Conservation (phyloP, 2,329 filamentous ascomycete genomes). For the Byssothecium circinans region DNA sequence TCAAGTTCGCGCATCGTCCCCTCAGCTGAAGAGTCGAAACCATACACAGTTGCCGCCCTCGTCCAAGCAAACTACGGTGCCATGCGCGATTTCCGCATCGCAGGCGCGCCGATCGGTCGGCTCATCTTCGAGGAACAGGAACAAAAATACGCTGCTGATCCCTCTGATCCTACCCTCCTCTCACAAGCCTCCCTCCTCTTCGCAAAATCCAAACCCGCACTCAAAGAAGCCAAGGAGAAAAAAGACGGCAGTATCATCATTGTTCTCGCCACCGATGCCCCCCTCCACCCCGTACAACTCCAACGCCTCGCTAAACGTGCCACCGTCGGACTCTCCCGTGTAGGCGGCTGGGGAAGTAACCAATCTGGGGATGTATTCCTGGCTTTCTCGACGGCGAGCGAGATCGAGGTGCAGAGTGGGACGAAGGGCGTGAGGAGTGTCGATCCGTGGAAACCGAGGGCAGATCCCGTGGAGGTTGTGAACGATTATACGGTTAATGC, state of each 20-base stretch:
- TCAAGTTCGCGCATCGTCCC: slow-evolving; percentile 60
- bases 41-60: slow-evolving; percentile 63
- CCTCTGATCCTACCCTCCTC: slow-evolving; percentile 27
- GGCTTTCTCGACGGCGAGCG: slow-evolving; percentile 65
- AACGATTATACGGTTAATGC: slow-evolving; percentile 64
- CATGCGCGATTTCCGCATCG: slow-evolving; percentile 59
- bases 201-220: slow-evolving; percentile 19
- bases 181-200: slow-evolving; percentile 32
- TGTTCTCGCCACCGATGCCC: slow-evolving; percentile 63
- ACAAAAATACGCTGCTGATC: slow-evolving; percentile 38
- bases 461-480: slow-evolving; percentile 53
- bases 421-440: slow-evolving; percentile 22
- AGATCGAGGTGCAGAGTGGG: slow-evolving; percentile 49
- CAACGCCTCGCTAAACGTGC: slow-evolving; percentile 62
- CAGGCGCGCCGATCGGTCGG: slow-evolving; percentile 63
- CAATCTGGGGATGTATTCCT: slow-evolving; percentile 68
- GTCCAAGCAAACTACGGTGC: slow-evolving; percentile 68
- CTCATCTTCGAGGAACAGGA: slow-evolving; percentile 54
- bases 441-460: slow-evolving; percentile 42
- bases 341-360: slow-evolving; percentile 64
- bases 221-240: slow-evolving; percentile 46
- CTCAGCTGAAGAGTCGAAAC: slow-evolving; percentile 23
- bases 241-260: slow-evolving; percentile 68
- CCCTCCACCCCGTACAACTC: slow-evolving; percentile 60
- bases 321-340: slow-evolving; percentile 62